Conservation (phyloP, 306 rosid genomes). For the Luffa aegyptiaca region DNA sequence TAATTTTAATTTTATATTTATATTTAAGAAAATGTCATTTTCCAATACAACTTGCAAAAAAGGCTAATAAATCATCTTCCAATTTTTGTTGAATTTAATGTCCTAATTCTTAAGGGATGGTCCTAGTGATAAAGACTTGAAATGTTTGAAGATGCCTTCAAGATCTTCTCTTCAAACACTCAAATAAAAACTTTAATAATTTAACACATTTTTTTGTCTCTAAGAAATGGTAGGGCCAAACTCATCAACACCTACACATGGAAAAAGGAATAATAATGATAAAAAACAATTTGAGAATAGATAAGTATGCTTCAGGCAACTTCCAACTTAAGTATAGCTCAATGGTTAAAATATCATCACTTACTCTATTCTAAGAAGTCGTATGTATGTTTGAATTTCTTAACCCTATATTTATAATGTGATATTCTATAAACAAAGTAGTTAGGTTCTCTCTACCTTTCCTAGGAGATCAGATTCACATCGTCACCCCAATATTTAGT, state of each 20-base stretch:
- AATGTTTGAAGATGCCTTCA: not conserved
- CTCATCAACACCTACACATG: not conserved
- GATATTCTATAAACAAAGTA: too few species aligned
- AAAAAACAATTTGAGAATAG: too few species aligned
- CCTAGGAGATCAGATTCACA: too few species aligned
- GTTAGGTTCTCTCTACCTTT: too few species aligned
- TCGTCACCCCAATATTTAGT: too few species aligned
- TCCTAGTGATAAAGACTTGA: not conserved
- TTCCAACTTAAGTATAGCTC: too few species aligned
- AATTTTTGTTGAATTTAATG: not conserved
- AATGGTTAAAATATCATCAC: too few species aligned
- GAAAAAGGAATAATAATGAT: too few species aligned
- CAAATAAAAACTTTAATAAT: not conserved
- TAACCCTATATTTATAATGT: not conserved
- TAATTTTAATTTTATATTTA: not conserved
- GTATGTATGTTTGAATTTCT: not conserved
- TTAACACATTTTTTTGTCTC: not conserved
- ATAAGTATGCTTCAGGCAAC: too few species aligned
- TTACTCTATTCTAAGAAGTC: too few species aligned
- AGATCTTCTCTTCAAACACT: not conserved
- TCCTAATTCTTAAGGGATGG: not conserved
- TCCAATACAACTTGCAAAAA: not conserved
- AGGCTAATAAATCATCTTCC: not conserved
- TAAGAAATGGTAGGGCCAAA: not conserved
- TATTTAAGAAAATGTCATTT: too few species aligned